Conservation (phyloP, 306 rosid species). For the Quercus rubra region DNA sequence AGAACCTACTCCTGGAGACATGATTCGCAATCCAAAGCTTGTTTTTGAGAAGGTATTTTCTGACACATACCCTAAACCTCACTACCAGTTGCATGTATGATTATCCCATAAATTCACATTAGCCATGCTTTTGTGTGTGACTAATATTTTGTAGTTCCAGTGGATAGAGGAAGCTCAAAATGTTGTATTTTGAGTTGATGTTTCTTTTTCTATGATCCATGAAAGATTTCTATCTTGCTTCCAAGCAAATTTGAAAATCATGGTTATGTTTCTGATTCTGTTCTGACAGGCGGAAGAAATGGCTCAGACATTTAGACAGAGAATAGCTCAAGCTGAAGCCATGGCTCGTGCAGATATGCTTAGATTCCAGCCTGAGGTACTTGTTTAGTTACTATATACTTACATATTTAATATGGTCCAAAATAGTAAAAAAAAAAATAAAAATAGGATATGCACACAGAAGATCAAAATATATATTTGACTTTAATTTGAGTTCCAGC, state of each 20-base stretch:
- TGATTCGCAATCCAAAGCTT: conserved; percentile 94
- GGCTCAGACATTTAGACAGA: conserved; percentile 95
- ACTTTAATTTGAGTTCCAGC: neutral
- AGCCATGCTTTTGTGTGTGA: neutral
- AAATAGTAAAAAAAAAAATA: neutral
- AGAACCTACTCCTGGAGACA: conserved; percentile 98
- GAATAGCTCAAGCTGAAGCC: conserved; percentile 99
- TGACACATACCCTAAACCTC: conserved; percentile 15
- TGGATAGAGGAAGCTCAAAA: conserved; percentile 12
- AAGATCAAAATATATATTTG: neutral
- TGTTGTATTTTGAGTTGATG: neutral
- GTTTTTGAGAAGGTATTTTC: conserved; percentile 89
- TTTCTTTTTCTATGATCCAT: conserved; percentile 2
- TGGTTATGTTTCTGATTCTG: conserved; percentile 21
- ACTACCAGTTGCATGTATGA: neutral
- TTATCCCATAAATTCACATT: neutral
- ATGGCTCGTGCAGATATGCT: conserved; percentile 98
- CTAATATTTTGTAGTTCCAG: conserved; percentile 1
- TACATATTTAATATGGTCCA: neutral
- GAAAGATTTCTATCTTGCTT: conserved; percentile 1
- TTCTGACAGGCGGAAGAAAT: conserved; percentile 88
- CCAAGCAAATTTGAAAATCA: conserved; percentile 5
- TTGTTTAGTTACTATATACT: conserved; percentile 1
- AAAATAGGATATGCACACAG: neutral
- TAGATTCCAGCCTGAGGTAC: conserved; percentile 90